Percentiles rank a stretch among this genome's conserved stretches.
Conservation (phyloP, 2,329 filamentous ascomycete species). For the Fusarium torreyae region DNA sequence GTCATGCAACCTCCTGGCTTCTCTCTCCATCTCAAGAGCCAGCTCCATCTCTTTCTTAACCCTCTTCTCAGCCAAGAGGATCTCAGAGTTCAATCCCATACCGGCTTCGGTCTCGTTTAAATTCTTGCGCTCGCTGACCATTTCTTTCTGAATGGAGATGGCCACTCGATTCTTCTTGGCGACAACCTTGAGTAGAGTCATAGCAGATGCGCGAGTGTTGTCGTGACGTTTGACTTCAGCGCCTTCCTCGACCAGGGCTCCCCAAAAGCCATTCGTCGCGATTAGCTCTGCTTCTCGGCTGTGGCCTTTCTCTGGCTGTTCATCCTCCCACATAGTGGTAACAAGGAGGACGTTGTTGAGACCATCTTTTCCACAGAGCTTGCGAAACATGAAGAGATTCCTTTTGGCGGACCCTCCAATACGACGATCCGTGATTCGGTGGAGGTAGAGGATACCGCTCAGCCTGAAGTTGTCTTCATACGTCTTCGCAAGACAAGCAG, state of each 20-base stretch:
- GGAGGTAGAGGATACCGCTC: slow-evolving; percentile 2
- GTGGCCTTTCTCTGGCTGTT: neutral
- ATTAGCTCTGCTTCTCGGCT: neutral
- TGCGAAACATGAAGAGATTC: slow-evolving; percentile 11
- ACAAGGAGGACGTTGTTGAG: neutral
- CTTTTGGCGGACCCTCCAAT: neutral
- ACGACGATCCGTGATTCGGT: slow-evolving; percentile 12
- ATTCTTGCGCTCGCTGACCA: neutral
- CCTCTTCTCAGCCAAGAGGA: neutral
- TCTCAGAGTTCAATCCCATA: neutral
- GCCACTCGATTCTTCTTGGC: neutral
- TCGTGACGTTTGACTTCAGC: neutral
- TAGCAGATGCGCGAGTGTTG: neutral
- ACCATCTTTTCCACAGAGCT: neutral
- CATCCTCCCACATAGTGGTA: slow-evolving; percentile 5
- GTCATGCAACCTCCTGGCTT: neutral
- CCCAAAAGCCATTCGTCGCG: neutral
- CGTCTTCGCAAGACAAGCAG: neutral
- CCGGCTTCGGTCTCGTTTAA: neutral
- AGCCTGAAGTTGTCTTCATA: slow-evolving; percentile 1
- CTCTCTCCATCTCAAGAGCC: neutral
- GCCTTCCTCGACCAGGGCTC: neutral
- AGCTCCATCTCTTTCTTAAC: neutral
- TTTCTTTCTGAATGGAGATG: neutral
- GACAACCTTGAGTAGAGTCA: neutral